Evolutionary conservation across 352 stramenopile species (phyloP), one percentile per base, ranked within the genome.

Genomic region (Pythium volutum): DNA sequence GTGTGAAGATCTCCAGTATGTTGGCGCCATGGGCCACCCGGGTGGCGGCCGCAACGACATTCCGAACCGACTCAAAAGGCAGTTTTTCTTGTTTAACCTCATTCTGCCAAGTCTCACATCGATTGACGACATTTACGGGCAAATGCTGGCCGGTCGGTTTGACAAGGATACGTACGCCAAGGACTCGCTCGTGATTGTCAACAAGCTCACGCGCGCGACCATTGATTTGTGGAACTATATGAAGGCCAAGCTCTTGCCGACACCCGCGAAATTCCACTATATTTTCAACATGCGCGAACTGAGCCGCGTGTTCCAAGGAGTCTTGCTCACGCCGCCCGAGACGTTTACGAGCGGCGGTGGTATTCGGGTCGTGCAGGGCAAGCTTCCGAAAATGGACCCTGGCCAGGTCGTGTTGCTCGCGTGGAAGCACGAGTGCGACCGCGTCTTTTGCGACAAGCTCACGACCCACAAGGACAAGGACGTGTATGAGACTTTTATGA

Each of bases 211-310:
- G 7, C 76, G 93, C 36, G 90, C 93, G 22, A 99, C 97, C 16
- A 99, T 99, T 64, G 82, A 96, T 55, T 66, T 99, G 55, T 99
- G 97, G 97, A 97, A 94, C 62, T 95, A 86, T 36, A 98, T 98
- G 81, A 99, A 99, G 74, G 84, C 88, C 14, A 98, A 98, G 64
- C 93, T 99, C 66, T 67, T 99, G 22, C 97, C 96, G 0, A 99
- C 97, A 14, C 97, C 97, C 12, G 93, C 96, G 29, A 99, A 99
- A 62, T 99, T 99, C 79, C 96, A 99, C 74, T 99, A 99, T 77
- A 97, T 99, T 48, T 99, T 99, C 80, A 99, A 99, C 67, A 98
- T 99, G 95, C 93, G 97, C 49, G 96, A 99, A 51, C 84, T 99
- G 34, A 98, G 88, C 66, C 90, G 96, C 49, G 96, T 99, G 0